Evolutionary conservation across 345 rosid species (phyloP).

Genomic region (Corymbia maculata): DNA sequence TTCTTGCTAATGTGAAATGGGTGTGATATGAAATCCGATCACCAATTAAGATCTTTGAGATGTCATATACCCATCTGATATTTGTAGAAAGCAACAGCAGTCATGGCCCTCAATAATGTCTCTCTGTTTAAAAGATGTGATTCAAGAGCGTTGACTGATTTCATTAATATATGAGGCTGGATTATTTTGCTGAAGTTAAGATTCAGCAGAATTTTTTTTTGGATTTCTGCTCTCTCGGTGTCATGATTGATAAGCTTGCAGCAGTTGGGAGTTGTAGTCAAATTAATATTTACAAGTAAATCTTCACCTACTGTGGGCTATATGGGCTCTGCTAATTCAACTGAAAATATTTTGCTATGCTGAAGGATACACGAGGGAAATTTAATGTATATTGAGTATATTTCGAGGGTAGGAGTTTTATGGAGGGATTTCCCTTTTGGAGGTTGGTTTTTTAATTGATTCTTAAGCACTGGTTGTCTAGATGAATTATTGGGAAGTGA

Average conservation of each 20-base stretch:
- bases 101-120: neutral
- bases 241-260: neutral
- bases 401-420: neutral
- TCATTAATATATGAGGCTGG: neutral
- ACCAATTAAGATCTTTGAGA: neutral
- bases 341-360: neutral
- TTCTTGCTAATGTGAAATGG: neutral
- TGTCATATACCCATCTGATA: neutral
- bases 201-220: neutral
- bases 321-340: neutral
- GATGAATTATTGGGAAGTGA: neutral
- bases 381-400: neutral
- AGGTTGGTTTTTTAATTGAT: neutral
- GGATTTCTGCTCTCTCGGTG: neutral
- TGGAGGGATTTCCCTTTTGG: neutral
- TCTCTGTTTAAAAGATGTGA: neutral
- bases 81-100: neutral
- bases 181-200: neutral
- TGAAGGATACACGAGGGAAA: neutral
- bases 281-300: neutral
- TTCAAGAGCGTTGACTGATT: neutral
- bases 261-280: neutral
- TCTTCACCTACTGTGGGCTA: neutral
- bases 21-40: neutral
- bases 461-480: neutral